These are phyloP conservation scores for Cucumis variabilis DNA, from an alignment of 331 rosid species.

Conservation along the genomic window DNA sequence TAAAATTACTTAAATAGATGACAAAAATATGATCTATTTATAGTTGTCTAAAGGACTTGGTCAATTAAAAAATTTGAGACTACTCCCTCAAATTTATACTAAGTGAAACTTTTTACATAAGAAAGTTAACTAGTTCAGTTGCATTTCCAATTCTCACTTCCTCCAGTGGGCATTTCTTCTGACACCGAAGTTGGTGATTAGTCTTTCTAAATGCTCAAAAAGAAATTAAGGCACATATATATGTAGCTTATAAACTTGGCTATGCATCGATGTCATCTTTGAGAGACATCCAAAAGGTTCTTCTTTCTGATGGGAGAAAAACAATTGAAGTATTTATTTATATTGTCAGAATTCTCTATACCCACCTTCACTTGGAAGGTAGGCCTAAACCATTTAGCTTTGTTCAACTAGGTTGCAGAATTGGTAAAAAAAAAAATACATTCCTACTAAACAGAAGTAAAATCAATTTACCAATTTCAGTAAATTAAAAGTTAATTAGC, in stretches of 20 bases:
- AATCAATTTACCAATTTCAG: neutral
- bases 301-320: neutral
- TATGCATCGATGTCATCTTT: neutral
- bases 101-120: neutral
- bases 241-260: neutral
- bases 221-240: neutral
- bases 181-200: neutral
- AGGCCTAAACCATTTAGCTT: neutral
- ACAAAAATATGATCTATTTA: neutral
- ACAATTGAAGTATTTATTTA: neutral
- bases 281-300: neutral
- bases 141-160: neutral
- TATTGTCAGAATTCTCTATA: neutral
- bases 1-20: no score
- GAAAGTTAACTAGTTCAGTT: neutral
- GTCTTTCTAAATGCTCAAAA: neutral
- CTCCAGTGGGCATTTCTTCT: neutral
- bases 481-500: constrained; percentile 8
- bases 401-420: neutral
- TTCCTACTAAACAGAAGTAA: neutral
- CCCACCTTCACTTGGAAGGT: constrained; percentile 1
- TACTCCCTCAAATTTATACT: neutral
- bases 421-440: no score
- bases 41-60: neutral
- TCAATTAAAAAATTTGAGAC: neutral